A percentile compares a stretch with the other conserved stretches of the same genome.
Evolutionary conservation across 2,329 filamentous ascomycete genomes (phyloP).

Genomic region (Trichoderma pleuroti): DNA sequence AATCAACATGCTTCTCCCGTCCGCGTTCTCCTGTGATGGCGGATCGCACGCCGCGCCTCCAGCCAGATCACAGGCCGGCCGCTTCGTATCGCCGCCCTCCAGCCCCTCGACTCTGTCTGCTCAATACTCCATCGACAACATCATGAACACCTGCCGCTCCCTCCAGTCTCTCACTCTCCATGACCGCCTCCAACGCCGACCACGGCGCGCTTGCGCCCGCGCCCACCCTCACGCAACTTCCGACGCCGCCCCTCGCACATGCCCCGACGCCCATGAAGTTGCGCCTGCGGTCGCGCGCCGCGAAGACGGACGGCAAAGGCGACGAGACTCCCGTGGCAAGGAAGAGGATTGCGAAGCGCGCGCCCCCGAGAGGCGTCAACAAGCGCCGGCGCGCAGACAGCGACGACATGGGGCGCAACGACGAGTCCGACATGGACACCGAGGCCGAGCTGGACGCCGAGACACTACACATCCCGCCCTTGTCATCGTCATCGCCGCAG

Average conservation of each 20-base stretch:
- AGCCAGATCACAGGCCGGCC: slow-evolving; percentile 35
- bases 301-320: slow-evolving; percentile 22
- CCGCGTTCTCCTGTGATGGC: slow-evolving; percentile 55
- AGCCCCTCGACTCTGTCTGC: slow-evolving; percentile 49
- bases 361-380: slow-evolving; percentile 45
- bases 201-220: slow-evolving; percentile 31
- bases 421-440: slow-evolving; percentile 30
- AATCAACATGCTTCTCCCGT: slow-evolving; percentile 55
- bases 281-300: slow-evolving; percentile 48
- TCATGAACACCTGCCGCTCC: slow-evolving; percentile 58
- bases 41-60: slow-evolving; percentile 37
- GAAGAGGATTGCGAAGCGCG: slow-evolving; percentile 52
- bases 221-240: slow-evolving; percentile 39
- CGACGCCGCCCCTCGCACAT: slow-evolving; percentile 54
- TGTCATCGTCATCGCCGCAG: slow-evolving; percentile 17
- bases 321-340: slow-evolving; percentile 21
- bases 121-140: slow-evolving; percentile 48
- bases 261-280: slow-evolving; percentile 51
- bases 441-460: slow-evolving; percentile 28
- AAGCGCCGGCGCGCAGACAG: slow-evolving; percentile 51
- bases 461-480: not conserved
- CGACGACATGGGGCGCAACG: slow-evolving; percentile 44
- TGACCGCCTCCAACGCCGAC: slow-evolving; percentile 7
- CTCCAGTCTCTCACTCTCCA: slow-evolving; percentile 55
- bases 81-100: slow-evolving; percentile 58